Conservation (phyloP, 352 stramenopile genomes). For the Hyaloperonospora brassicae region DNA sequence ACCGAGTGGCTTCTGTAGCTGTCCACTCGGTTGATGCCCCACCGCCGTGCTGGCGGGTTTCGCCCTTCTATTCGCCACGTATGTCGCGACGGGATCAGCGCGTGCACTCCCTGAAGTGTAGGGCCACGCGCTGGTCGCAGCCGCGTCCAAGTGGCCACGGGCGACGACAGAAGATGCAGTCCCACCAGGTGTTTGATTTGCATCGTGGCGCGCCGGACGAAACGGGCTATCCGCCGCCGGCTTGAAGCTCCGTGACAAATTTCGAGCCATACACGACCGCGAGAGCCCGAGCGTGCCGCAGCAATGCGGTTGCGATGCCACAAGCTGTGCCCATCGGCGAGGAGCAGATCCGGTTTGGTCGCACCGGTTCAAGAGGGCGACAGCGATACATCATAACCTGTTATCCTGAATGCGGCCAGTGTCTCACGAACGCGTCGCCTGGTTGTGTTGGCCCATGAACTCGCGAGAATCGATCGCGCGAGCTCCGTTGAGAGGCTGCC, state of each 20-base stretch:
- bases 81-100: not conserved
- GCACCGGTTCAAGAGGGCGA: too few species aligned
- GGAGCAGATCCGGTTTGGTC: slow-evolving; percentile 4
- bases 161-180: slow-evolving; percentile 3
- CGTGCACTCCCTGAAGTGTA: slow-evolving; percentile 27
- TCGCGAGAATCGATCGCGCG: slow-evolving; percentile 1
- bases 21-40: not conserved
- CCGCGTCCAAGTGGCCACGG: not conserved
- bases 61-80: slow-evolving; percentile 16
- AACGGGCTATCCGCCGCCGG: not conserved
- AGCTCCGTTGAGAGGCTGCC: not conserved
- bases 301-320: slow-evolving; percentile 19
- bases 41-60: not conserved
- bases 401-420: not conserved
- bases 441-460: not conserved
- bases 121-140: slow-evolving; percentile 8
- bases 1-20: too few species aligned
- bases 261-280: not conserved
- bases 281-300: slow-evolving; percentile 7
- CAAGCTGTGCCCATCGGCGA: slow-evolving; percentile 12
- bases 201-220: not conserved
- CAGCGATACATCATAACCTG: not conserved
- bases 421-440: not conserved
- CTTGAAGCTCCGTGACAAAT: slow-evolving; percentile 4
- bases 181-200: not conserved